Evolutionary conservation across 202 grass and related monocot genomes (phyloP).

Genomic region (Schoenoplectus triqueter): DNA sequence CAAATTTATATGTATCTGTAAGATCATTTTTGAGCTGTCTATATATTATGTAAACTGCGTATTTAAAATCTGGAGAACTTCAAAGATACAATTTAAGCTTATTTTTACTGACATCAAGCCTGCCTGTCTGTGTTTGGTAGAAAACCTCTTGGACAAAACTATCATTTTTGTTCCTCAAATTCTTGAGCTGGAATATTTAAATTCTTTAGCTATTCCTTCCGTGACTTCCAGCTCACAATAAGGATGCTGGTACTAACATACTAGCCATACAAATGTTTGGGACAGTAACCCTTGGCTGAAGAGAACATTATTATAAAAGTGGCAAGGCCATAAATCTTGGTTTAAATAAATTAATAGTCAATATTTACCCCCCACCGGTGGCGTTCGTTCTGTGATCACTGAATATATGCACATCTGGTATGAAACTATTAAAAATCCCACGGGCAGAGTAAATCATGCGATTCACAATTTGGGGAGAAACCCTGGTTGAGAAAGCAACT

Average conservation of each 20-base stretch:
- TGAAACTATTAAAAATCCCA: slow-evolving; percentile 82
- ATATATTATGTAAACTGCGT: background rate
- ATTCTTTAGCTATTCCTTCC: background rate
- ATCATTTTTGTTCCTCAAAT: background rate
- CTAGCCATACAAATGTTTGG: no score
- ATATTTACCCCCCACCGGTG: slow-evolving; percentile 70
- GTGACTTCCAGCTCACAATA: background rate
- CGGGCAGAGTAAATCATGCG: slow-evolving; percentile 80
- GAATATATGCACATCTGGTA: slow-evolving; percentile 96
- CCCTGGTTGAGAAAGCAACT: slow-evolving; percentile 70
- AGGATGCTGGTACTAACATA: background rate
- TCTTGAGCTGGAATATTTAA: background rate
- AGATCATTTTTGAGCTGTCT: background rate
- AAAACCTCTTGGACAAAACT: background rate
- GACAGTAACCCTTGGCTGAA: background rate
- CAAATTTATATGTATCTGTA: background rate
- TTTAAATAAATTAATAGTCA: background rate
- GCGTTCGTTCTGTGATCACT: slow-evolving; percentile 67
- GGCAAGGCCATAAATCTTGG: background rate
- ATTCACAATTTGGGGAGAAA: slow-evolving; percentile 69
- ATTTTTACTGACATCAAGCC: background rate
- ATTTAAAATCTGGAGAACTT: background rate
- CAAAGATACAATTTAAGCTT: slow-evolving; percentile 7
- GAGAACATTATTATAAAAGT: slow-evolving; percentile 13
- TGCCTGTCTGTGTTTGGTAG: background rate